These are phyloP conservation scores for Colletotrichum sidae DNA, from an alignment of 2,329 filamentous ascomycete species.

Conservation along the genomic window DNA sequence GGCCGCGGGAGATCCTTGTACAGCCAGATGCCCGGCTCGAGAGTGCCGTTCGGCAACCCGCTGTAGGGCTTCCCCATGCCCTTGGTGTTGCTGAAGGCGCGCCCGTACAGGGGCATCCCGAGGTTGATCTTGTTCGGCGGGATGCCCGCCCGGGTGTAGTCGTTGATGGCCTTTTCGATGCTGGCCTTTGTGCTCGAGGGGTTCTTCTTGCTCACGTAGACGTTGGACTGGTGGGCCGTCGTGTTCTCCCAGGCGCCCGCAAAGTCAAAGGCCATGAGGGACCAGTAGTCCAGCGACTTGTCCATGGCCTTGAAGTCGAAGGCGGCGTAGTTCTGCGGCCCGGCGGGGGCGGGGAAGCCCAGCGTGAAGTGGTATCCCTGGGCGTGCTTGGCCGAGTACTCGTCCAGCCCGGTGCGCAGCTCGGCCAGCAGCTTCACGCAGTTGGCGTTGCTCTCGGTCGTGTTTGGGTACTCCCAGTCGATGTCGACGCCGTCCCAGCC, in stretches of 20 bases:
- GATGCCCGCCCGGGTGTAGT: slow-evolving; percentile 71
- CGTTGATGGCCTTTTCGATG: slow-evolving; percentile 71
- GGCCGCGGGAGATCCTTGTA: slow-evolving; percentile 79
- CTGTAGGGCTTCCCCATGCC: slow-evolving; percentile 74
- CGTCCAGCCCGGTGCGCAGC: slow-evolving; percentile 56
- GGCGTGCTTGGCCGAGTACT: slow-evolving; percentile 51
- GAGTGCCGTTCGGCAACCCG: slow-evolving; percentile 73
- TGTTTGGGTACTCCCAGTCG: slow-evolving; percentile 53
- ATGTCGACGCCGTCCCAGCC: slow-evolving; percentile 68
- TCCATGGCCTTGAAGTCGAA: slow-evolving; percentile 67
- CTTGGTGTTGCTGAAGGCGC: slow-evolving; percentile 56
- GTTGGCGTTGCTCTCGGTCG: slow-evolving; percentile 50
- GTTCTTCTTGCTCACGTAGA: slow-evolving; percentile 66
- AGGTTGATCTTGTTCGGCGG: slow-evolving; percentile 74
- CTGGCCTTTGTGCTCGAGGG: slow-evolving; percentile 74
- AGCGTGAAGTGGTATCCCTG: slow-evolving; percentile 61
- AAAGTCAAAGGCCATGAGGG: slow-evolving; percentile 77
- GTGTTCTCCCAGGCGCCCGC: slow-evolving; percentile 73
- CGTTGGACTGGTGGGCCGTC: slow-evolving; percentile 77
- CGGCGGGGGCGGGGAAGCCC: slow-evolving; percentile 62
- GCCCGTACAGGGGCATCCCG: slow-evolving; percentile 73
- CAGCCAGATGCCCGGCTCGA: slow-evolving; percentile 81
- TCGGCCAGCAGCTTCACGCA: slow-evolving; percentile 56
- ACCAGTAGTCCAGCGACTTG: slow-evolving; percentile 67
- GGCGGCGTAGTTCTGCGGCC: slow-evolving; percentile 59